Percentiles rank a stretch among this genome's conserved stretches.
These are phyloP conservation scores for Kodamaea sp. DNA, from an alignment of 1,139 yeast genomes.

Conservation along the genomic window DNA sequence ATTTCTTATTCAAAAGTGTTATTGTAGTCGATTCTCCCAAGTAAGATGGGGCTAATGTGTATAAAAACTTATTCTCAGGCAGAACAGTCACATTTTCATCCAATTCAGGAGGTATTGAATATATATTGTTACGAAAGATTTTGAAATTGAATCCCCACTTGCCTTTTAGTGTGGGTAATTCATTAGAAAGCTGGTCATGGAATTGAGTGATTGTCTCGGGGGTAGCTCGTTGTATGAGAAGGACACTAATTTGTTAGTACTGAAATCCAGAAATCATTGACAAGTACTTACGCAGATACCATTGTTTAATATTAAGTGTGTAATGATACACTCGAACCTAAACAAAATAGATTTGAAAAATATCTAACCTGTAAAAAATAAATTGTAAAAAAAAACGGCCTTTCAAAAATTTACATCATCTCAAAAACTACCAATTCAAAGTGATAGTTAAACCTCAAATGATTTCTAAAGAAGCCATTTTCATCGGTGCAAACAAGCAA, in stretches of 20 bases:
- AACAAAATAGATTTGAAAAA: not conserved
- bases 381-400: too few relatives aligned
- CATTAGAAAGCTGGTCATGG: conserved; percentile 64
- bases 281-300: conserved; percentile 27
- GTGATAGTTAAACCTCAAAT: conserved; percentile 16
- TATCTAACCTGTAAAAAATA: too few relatives aligned
- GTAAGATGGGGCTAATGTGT: conserved; percentile 56
- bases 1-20: conserved; percentile 49
- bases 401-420: not conserved
- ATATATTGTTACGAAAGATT: conserved; percentile 59
- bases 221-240: conserved; percentile 53
- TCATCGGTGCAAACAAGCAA: conserved; percentile 79
- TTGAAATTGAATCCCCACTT: conserved; percentile 65
- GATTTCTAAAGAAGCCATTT: conserved; percentile 47
- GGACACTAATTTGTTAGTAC: conserved; percentile 32
- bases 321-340: not conserved
- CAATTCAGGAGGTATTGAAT: conserved; percentile 42
- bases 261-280: not conserved
- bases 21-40: conserved; percentile 45
- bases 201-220: conserved; percentile 64
- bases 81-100: conserved; percentile 25
- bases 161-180: conserved; percentile 55
- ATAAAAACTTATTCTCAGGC: conserved; percentile 47
- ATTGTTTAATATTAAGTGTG: conserved; percentile 16
- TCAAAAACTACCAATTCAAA: not conserved